These are phyloP conservation scores for Arthrocladium fulminans DNA, from an alignment of 2,329 filamentous ascomycete species.

Conservation along the genomic window DNA sequence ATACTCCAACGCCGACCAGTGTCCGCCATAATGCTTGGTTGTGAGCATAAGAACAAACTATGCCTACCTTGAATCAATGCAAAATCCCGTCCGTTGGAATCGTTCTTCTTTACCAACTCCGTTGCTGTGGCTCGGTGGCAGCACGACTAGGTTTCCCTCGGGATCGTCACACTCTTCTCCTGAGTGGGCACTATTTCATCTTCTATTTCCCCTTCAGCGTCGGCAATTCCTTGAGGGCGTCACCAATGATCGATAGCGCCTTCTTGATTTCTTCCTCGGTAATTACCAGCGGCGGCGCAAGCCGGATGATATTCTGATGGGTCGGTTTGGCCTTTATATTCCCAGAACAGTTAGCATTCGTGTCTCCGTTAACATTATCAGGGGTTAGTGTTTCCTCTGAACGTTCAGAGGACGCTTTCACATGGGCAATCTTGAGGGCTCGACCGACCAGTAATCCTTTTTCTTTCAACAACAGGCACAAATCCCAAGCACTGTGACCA, in stretches of 20 bases:
- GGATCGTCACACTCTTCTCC: conserved; percentile 56
- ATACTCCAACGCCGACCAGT: no score
- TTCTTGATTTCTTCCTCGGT: conserved; percentile 74
- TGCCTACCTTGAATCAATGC: no score
- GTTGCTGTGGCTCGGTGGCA: no score
- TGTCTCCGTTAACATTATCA: not conserved
- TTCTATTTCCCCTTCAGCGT: conserved; percentile 49
- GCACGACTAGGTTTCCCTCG: conserved; percentile 48
- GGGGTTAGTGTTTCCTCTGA: not conserved
- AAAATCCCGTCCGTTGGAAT: no score
- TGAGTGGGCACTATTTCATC: conserved; percentile 47
- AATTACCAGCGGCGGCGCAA: conserved; percentile 94
- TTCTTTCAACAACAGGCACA: conserved; percentile 89
- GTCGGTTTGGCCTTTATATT: conserved; percentile 79
- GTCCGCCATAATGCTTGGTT: no score
- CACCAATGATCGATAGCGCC: conserved; percentile 69
- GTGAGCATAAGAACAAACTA: no score
- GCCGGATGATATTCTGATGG: conserved; percentile 94
- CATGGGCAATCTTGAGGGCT: conserved; percentile 33
- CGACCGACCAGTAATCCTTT: conserved; percentile 80
- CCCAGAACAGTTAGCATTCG: conserved; percentile 17
- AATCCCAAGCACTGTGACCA: conserved; percentile 86
- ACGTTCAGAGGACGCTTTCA: conserved; percentile 16
- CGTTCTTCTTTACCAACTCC: no score
- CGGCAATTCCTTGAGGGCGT: conserved; percentile 74